Evolutionary conservation across 495 filamentous ascomycete species (phyloP), one percentile per base, ranked within the genome.

Genomic region (Jackrogersella multiformis): DNA sequence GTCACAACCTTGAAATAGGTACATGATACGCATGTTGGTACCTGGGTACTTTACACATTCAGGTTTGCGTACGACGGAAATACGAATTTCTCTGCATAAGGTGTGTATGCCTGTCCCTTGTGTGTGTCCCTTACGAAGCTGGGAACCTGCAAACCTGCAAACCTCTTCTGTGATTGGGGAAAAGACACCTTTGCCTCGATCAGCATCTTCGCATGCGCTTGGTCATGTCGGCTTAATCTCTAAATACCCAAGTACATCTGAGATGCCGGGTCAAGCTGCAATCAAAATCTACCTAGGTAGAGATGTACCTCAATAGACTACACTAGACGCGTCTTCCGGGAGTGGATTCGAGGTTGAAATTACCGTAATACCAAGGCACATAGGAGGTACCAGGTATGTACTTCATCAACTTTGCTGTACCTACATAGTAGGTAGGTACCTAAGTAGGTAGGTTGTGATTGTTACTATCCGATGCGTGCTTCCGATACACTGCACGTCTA

Each of bases 81-180:
- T 69, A 65, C 61, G 61, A 69, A 58, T 44, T 15, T n/a, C 26
- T 32, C 10, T 55, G 51, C 51, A 64, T 23, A 49, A 49, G 24
- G 56, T 13, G 21, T 32, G 42, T 10, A 6, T 26, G n/a, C n/a
- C n/a, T n/a, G n/a, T n/a, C n/a, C n/a, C n/a, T n/a, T n/a, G n/a
- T n/a, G n/a, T n/a, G n/a, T n/a, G n/a, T n/a, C n/a, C n/a, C n/a
- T n/a, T n/a, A n/a, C n/a, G n/a, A n/a, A n/a, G n/a, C n/a, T 49
- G 9, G 35, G 12, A 30, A 12, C 26, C 5, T 28, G 18, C 28
- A 41, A 26, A 46, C 24, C 20, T 65, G 39, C 21, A 34, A 34
- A 42, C n/a, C 21, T 44, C 12, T 30, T 16, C 35, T 3, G 7
- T 30, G n/a, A 18, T 44, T 51, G 21, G 35, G 28, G 39, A 30